A percentile compares a stretch with the other conserved stretches of the same genome.
These are phyloP conservation scores for Aeminium ludgeri DNA, from an alignment of 495 filamentous ascomycete genomes.

Conservation along the genomic window DNA sequence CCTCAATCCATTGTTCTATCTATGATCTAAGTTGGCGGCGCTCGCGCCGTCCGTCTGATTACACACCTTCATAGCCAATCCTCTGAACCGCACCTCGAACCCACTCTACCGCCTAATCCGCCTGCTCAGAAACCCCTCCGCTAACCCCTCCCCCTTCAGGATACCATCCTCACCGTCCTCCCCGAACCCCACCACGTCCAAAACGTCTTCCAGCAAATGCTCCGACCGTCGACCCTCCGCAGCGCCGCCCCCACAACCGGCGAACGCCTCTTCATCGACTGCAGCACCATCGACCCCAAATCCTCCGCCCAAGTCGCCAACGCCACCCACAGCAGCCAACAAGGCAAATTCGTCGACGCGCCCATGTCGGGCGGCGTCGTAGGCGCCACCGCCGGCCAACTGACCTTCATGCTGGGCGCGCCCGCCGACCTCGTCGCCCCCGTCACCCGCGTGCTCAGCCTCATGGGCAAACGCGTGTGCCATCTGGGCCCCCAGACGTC, in stretches of 20 bases:
- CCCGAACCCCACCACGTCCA: slow-evolving; percentile 20
- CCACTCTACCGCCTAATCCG: neutral
- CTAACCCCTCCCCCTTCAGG: slow-evolving; percentile 2
- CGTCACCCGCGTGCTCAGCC: slow-evolving; percentile 43
- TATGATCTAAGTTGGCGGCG: slow-evolving; percentile 32
- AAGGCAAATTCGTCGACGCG: slow-evolving; percentile 21
- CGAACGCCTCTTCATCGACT: slow-evolving; percentile 27
- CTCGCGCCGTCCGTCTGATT: slow-evolving; percentile 23
- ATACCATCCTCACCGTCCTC: slow-evolving; percentile 19
- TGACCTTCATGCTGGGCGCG: slow-evolving; percentile 63
- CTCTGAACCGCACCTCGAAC: slow-evolving; percentile 19
- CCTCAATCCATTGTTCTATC: slow-evolving; percentile 19
- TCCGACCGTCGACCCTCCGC: slow-evolving; percentile 20
- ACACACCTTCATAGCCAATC: slow-evolving; percentile 27
- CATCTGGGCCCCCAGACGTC: slow-evolving; percentile 68
- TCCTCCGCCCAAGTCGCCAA: slow-evolving; percentile 12
- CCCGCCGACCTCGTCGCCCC: slow-evolving; percentile 40
- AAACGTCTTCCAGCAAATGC: slow-evolving; percentile 19
- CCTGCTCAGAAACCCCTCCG: neutral
- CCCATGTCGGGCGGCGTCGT: slow-evolving; percentile 34
- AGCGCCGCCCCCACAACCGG: slow-evolving; percentile 18
- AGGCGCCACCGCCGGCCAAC: slow-evolving; percentile 29
- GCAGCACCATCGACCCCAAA: slow-evolving; percentile 20
- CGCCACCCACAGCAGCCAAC: slow-evolving; percentile 9
- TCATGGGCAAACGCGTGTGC: slow-evolving; percentile 69